A percentile compares a stretch with the other conserved stretches of the same genome.
phyloP scores from a whole-genome alignment of 108 stramenopile species.

The Pseudonitzschia multistriata region DNA sequence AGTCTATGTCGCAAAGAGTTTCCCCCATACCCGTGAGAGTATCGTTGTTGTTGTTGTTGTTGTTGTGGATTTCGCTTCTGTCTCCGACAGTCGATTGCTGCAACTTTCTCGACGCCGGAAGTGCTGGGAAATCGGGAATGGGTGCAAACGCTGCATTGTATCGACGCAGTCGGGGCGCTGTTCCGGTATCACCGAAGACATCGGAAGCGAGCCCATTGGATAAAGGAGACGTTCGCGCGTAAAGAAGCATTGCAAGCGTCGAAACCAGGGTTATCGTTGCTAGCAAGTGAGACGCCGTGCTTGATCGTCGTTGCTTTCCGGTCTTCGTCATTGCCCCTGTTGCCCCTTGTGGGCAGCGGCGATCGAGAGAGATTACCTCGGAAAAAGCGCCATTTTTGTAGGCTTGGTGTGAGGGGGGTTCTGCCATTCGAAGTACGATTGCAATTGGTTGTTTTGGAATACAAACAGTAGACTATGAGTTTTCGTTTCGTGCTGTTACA shows the following conservation, averaged over 20 bases:
- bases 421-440: background rate
- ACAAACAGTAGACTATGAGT: too few relatives aligned
- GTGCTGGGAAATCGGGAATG: background rate
- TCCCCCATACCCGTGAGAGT: background rate
- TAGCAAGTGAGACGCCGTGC: background rate
- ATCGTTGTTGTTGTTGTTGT: background rate
- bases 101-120: background rate
- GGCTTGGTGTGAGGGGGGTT: background rate
- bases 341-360: background rate
- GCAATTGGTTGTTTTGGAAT: too few relatives aligned
- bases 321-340: background rate
- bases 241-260: background rate
- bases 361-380: background rate
- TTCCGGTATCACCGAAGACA: background rate
- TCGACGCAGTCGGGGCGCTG: background rate
- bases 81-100: background rate
- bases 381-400: background rate
- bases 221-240: too few relatives aligned
- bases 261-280: background rate
- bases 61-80: background rate
- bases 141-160: background rate
- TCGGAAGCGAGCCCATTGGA: too few relatives aligned
- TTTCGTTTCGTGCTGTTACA: too few relatives aligned
- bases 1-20: background rate
- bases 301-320: background rate